These are phyloP conservation scores for Capsella bursapastoris DNA, from an alignment of 345 rosid species.

Conservation along the genomic window DNA sequence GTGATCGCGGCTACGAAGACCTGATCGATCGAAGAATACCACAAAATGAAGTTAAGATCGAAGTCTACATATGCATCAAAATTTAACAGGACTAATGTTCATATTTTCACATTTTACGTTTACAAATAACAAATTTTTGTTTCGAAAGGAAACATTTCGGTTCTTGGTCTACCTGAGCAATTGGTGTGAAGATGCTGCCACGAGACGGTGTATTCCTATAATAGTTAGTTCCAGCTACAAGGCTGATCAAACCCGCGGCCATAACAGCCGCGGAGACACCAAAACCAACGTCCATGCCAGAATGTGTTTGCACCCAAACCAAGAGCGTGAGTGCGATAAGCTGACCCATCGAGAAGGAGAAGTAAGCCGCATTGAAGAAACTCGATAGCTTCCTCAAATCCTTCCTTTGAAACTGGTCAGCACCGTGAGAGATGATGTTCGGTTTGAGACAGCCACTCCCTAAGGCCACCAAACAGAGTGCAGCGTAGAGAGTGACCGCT, in stretches of 20 bases:
- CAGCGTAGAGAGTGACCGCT: conserved; percentile 64
- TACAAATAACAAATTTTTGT: too few species aligned
- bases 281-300: conserved; percentile 93
- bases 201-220: conserved; percentile 75
- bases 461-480: conserved; percentile 82
- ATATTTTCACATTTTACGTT: neutral
- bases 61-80: conserved; percentile 8
- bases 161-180: conserved; percentile 66
- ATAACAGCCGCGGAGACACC: conserved; percentile 90
- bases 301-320: conserved; percentile 94
- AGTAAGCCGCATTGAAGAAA: conserved; percentile 88
- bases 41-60: conserved; percentile 24
- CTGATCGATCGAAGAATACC: conserved; percentile 40
- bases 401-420: conserved; percentile 68
- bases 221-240: conserved; percentile 61
- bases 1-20: conserved; percentile 81
- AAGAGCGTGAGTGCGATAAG: conserved; percentile 81
- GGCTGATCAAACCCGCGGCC: conserved; percentile 72
- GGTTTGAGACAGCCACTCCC: conserved; percentile 99
- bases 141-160: neutral
- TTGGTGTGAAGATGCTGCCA: conserved; percentile 84
- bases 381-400: conserved; percentile 74
- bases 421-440: conserved; percentile 93
- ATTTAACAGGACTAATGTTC: neutral
- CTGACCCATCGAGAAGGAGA: conserved; percentile 85